Conservation (phyloP, 169 alveolate genomes). For the Eimeria sp. region DNA sequence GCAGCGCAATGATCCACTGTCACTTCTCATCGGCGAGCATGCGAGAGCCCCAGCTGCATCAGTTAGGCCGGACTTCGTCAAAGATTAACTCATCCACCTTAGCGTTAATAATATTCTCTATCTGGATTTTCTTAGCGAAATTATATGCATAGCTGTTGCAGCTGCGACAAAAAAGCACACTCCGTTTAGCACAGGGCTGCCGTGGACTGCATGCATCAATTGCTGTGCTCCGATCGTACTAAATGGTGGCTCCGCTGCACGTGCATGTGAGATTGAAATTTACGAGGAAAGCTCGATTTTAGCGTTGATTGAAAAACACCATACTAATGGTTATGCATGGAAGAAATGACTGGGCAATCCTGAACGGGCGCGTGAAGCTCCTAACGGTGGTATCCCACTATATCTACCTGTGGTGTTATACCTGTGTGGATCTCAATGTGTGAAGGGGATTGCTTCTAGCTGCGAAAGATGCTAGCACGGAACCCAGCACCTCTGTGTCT, state of each 20-base stretch:
- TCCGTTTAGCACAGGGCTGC: neutral
- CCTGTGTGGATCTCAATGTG: neutral
- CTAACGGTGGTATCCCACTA: neutral
- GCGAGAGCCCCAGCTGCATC: conserved; percentile 17
- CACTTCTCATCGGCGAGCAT: conserved; percentile 48
- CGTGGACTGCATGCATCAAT: neutral
- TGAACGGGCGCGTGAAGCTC: neutral
- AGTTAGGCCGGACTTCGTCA: neutral
- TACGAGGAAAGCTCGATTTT: neutral
- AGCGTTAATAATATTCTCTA: neutral
- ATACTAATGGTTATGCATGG: neutral
- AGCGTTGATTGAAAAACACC: neutral
- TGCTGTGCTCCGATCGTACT: neutral
- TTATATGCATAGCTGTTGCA: neutral
- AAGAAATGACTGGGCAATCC: neutral
- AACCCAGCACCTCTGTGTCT: neutral
- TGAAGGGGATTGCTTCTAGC: neutral
- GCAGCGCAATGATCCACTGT: conserved; percentile 1
- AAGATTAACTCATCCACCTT: neutral
- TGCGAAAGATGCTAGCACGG: neutral
- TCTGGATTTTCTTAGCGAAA: neutral
- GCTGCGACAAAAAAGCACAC: neutral
- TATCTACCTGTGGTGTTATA: neutral
- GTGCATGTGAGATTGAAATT: neutral
- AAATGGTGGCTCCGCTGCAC: neutral